phyloP scores from a whole-genome alignment of 495 filamentous ascomycete species.

The Amniculicola lignicola region DNA sequence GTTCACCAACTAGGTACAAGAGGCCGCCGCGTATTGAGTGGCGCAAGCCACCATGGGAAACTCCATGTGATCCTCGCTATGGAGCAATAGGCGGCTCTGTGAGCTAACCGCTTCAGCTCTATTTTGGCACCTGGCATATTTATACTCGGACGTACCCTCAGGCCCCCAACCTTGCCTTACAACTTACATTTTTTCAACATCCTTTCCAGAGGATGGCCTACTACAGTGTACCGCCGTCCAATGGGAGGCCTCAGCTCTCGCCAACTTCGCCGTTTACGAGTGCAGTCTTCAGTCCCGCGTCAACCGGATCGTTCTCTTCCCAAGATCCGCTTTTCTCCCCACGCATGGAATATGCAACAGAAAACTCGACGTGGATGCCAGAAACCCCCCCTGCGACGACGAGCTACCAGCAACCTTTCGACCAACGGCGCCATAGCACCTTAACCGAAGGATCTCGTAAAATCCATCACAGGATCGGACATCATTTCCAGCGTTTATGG shows the following conservation, averaged over 20 bases:
- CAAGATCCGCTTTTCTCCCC: conserved; percentile 3
- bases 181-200: neutral
- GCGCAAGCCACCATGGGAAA: neutral
- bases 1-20: too few species aligned
- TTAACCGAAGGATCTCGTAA: neutral
- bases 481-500: conserved; percentile 2
- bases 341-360: neutral
- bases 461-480: neutral
- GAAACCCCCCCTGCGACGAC: neutral
- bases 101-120: neutral
- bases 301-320: neutral
- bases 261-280: neutral
- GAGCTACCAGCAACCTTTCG: conserved; percentile 6
- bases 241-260: neutral
- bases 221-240: neutral
- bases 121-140: neutral
- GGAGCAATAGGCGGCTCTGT: neutral
- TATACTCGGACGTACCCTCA: neutral
- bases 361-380: neutral
- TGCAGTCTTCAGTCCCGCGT: neutral
- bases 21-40: conserved; percentile 8
- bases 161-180: neutral
- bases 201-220: neutral
- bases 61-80: neutral
- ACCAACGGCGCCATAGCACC: neutral